Evolutionary conservation across 2,329 filamentous ascomycete genomes (phyloP).

Genomic region (Chaetomiaceae sp.): DNA sequence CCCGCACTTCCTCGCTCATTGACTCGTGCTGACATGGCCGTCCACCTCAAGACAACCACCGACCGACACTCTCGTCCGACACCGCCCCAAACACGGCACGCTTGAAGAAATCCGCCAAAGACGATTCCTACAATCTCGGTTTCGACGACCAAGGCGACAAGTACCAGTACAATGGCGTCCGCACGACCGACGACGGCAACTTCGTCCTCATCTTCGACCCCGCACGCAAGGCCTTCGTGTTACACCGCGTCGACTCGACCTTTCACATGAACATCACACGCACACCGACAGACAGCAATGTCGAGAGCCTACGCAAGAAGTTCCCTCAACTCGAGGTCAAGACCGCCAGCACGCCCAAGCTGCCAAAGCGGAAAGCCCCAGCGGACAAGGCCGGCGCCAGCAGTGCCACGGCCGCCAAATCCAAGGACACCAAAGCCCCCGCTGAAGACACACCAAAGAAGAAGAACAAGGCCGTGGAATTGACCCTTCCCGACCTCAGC

Average conservation of each 20-base stretch:
- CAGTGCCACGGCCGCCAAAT: constrained; percentile 17
- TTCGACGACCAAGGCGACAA: constrained; percentile 51
- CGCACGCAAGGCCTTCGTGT: constrained; percentile 66
- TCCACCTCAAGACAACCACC: constrained; percentile 53
- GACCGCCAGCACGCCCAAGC: constrained; percentile 20
- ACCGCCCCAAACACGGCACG: constrained; percentile 45
- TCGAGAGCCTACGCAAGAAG: constrained; percentile 58
- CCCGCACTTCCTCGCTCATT: background rate
- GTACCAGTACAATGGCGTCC: constrained; percentile 57
- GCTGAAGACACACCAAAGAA: constrained; percentile 11
- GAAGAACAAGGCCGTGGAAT: constrained; percentile 34
- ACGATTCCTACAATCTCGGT: constrained; percentile 51
- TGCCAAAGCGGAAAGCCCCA: constrained; percentile 26
- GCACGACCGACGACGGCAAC: constrained; percentile 51
- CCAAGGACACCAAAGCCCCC: constrained; percentile 9
- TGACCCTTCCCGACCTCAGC: constrained; percentile 34
- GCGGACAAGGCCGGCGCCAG: constrained; percentile 21
- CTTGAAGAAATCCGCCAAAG: constrained; percentile 48
- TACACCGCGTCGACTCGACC: constrained; percentile 76
- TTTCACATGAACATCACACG: constrained; percentile 82
- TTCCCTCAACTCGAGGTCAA: constrained; percentile 58
- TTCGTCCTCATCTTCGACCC: constrained; percentile 74
- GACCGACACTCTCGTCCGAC: constrained; percentile 47
- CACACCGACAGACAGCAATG: constrained; percentile 60
- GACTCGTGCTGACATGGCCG: background rate